phyloP scores from a whole-genome alignment of 352 stramenopile species.

The Phytophthora boehmeriae region DNA sequence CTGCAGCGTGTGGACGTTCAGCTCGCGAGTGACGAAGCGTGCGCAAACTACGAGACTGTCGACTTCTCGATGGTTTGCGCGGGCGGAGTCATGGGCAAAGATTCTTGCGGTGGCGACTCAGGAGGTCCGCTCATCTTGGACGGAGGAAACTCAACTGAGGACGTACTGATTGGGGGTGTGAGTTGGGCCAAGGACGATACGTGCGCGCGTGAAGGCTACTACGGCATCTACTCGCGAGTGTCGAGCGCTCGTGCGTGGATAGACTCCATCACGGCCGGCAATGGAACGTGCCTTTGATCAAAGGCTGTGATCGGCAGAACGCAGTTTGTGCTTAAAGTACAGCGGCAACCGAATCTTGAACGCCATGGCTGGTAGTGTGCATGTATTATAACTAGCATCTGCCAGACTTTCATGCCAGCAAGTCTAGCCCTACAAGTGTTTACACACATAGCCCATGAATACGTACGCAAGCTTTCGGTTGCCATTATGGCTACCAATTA shows the following conservation, averaged over 20 bases:
- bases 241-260: slow-evolving; percentile 49
- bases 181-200: slow-evolving; percentile 49
- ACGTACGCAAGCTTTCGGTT: no score
- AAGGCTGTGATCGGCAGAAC: no score
- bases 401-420: no score
- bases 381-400: no score
- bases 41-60: slow-evolving; percentile 22
- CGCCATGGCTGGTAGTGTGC: no score
- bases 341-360: no score
- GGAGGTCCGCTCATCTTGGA: slow-evolving; percentile 51
- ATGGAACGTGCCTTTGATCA: slow-evolving; percentile 12
- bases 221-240: slow-evolving; percentile 58
- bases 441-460: no score
- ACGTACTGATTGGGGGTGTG: slow-evolving; percentile 47
- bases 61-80: slow-evolving; percentile 57
- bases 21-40: slow-evolving; percentile 37
- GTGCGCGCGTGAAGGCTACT: slow-evolving; percentile 44
- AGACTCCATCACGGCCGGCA: slow-evolving; percentile 9
- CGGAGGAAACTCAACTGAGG: slow-evolving; percentile 4
- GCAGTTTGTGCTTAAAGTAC: no score
- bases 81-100: slow-evolving; percentile 28
- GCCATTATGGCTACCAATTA: no score
- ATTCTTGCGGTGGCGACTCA: slow-evolving; percentile 61
- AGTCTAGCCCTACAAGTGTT: no score
- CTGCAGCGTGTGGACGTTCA: slow-evolving; percentile 42